Percentiles rank a stretch among this genome's conserved stretches.
Evolutionary conservation across 257 asterid genomes (phyloP).

Genomic region (Solanum lignicaule): DNA sequence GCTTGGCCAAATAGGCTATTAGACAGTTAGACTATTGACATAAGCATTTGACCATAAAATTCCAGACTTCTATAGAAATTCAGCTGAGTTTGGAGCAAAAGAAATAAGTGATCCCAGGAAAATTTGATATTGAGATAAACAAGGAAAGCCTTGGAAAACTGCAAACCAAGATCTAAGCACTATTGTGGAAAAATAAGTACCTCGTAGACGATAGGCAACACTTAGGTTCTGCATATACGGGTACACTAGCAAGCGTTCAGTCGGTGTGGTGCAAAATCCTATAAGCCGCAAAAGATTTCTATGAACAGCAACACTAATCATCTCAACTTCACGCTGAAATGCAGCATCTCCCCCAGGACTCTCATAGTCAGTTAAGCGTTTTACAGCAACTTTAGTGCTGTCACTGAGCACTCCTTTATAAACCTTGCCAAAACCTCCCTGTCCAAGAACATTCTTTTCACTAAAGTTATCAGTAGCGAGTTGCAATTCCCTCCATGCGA

Average conservation of each 20-base stretch:
- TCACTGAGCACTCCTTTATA: slow-evolving; percentile 78
- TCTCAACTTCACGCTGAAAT: slow-evolving; percentile 94
- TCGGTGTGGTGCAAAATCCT: slow-evolving; percentile 93
- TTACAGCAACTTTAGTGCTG: slow-evolving; percentile 80
- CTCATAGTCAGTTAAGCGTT: slow-evolving; percentile 80
- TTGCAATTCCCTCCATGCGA: slow-evolving; percentile 88
- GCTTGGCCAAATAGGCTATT: neutral
- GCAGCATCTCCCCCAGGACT: slow-evolving; percentile 95
- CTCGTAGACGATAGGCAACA: slow-evolving; percentile 90
- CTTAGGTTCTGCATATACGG: slow-evolving; percentile 94
- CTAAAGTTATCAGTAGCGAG: slow-evolving; percentile 79
- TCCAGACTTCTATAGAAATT: neutral
- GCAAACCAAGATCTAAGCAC: neutral
- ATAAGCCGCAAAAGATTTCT: slow-evolving; percentile 71
- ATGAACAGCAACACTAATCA: slow-evolving; percentile 98
- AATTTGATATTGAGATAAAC: neutral
- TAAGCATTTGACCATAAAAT: neutral
- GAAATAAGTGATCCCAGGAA: neutral
- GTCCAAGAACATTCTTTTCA: slow-evolving; percentile 84
- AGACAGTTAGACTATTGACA: neutral
- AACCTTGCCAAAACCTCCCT: slow-evolving; percentile 97
- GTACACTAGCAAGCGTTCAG: slow-evolving; percentile 82
- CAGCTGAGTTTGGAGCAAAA: neutral
- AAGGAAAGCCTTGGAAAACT: neutral
- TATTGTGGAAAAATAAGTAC: slow-evolving; percentile 19